Conservation (phyloP, 2,329 filamentous ascomycete genomes). For the Phialophora macrospora region DNA sequence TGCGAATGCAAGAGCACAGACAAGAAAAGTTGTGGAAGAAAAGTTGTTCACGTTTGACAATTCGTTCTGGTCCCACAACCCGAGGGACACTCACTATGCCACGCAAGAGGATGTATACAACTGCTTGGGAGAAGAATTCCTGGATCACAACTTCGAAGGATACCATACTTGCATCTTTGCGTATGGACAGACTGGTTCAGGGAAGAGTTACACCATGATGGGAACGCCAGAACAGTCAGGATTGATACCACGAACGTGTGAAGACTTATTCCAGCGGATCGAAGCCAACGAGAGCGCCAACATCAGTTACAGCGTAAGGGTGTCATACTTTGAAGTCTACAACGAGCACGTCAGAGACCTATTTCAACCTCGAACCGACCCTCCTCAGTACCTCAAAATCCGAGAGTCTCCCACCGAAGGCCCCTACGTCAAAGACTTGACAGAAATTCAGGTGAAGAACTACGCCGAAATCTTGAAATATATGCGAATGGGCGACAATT, state of each 20-base stretch:
- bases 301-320: conserved; percentile 94
- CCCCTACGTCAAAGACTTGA: conserved; percentile 95
- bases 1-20: conserved; percentile 61
- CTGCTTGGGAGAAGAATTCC: conserved; percentile 89
- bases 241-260: conserved; percentile 91
- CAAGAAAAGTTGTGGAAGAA: conserved; percentile 78
- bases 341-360: conserved; percentile 98
- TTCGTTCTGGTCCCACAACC: conserved; percentile 95
- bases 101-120: conserved; percentile 93
- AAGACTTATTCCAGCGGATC: conserved; percentile 94
- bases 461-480: conserved; percentile 84
- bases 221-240: conserved; percentile 82
- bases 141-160: conserved; percentile 98
- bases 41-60: conserved; percentile 96
- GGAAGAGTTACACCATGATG: conserved; percentile 99
- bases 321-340: conserved; percentile 99
- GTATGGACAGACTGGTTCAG: conserved; percentile 95
- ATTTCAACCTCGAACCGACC: conserved; percentile 76
- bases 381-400: conserved; percentile 93
- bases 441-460: conserved; percentile 86
- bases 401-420: conserved; percentile 93
- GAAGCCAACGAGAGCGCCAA: conserved; percentile 82
- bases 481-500: conserved; percentile 88
- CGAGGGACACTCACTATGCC: conserved; percentile 80
- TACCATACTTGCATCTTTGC: conserved; percentile 99